Evolutionary conservation across 345 rosid species (phyloP).

Genomic region (Citrus maxima): DNA sequence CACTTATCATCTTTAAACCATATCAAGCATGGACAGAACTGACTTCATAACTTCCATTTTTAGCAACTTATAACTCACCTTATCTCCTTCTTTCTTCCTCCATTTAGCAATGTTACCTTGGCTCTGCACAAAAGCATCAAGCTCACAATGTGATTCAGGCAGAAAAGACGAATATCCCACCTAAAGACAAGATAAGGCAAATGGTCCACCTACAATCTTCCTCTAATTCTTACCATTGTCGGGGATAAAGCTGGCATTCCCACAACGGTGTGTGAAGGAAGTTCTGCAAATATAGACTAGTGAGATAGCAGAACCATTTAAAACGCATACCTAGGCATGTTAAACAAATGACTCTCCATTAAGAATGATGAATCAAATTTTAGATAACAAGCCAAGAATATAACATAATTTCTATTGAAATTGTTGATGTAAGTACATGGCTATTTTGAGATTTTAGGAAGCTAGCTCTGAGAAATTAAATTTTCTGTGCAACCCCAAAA

Average conservation of each 20-base stretch:
- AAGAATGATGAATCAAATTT: neutral
- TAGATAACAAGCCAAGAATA: neutral
- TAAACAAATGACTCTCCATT: neutral
- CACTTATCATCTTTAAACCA: constrained; percentile 16
- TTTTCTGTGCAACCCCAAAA: neutral
- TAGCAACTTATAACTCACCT: constrained; percentile 43
- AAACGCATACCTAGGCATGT: neutral
- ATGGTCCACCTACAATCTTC: neutral
- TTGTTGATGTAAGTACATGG: neutral
- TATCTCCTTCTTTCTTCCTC: constrained; percentile 97
- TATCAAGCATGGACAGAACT: constrained; percentile 5
- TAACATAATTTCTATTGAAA: neutral
- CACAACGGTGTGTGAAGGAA: constrained; percentile 57
- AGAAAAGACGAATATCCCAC: constrained; percentile 16
- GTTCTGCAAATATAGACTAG: constrained; percentile 42
- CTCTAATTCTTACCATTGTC: constrained; percentile 69
- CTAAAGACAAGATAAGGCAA: constrained; percentile 4
- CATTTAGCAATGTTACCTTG: constrained; percentile 93
- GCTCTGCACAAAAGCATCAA: constrained; percentile 54
- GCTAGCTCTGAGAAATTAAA: neutral
- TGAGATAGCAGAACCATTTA: neutral
- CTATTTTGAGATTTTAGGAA: neutral
- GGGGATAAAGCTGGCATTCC: constrained; percentile 99
- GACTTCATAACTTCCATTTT: neutral
- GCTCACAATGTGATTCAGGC: constrained; percentile 22